Conservation (phyloP, 306 rosid genomes). For the Corylus americana region DNA sequence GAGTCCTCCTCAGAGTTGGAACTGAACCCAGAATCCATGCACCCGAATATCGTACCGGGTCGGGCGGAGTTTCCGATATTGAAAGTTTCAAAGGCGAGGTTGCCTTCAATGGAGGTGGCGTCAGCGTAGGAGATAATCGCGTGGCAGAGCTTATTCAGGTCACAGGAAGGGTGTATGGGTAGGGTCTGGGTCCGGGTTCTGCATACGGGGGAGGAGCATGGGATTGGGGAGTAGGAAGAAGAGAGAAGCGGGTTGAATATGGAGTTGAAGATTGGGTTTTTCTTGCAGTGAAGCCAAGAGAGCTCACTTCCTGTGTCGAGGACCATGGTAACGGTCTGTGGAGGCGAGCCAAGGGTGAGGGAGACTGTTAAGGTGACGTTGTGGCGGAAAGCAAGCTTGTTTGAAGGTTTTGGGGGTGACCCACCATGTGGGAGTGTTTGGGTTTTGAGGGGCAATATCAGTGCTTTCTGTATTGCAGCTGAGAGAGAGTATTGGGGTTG, state of each 20-base stretch:
- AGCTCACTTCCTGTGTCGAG: slow-evolving; percentile 95
- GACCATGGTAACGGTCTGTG: slow-evolving; percentile 90
- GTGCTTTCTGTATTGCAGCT: slow-evolving; percentile 7
- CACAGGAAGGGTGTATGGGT: slow-evolving; percentile 65
- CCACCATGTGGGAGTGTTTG: slow-evolving; percentile 43
- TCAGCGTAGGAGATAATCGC: slow-evolving; percentile 71
- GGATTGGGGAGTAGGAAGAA: slow-evolving; percentile 52
- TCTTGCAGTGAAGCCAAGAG: slow-evolving; percentile 80
- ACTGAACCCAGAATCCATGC: slow-evolving; percentile 78
- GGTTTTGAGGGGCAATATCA: slow-evolving; percentile 56
- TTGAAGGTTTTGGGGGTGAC: slow-evolving; percentile 30
- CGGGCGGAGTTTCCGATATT: slow-evolving; percentile 38
- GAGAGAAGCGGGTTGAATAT: slow-evolving; percentile 61
- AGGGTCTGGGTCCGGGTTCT: slow-evolving; percentile 63
- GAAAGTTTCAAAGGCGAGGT: slow-evolving; percentile 71
- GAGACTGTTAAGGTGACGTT: slow-evolving; percentile 75
- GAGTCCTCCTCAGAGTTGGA: slow-evolving; percentile 72
- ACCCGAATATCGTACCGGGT: slow-evolving; percentile 67
- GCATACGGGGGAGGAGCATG: slow-evolving; percentile 68
- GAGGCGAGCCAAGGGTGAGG: slow-evolving; percentile 73
- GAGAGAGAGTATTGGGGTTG: slow-evolving; percentile 19
- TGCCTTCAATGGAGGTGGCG: slow-evolving; percentile 68
- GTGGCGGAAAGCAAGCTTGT: slow-evolving; percentile 63
- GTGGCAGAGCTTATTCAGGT: slow-evolving; percentile 69
- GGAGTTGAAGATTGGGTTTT: slow-evolving; percentile 39